Percentiles rank a stretch among this genome's conserved stretches.
These are phyloP conservation scores for Achaetomiella virescens DNA, from an alignment of 495 filamentous ascomycete species.

Conservation along the genomic window DNA sequence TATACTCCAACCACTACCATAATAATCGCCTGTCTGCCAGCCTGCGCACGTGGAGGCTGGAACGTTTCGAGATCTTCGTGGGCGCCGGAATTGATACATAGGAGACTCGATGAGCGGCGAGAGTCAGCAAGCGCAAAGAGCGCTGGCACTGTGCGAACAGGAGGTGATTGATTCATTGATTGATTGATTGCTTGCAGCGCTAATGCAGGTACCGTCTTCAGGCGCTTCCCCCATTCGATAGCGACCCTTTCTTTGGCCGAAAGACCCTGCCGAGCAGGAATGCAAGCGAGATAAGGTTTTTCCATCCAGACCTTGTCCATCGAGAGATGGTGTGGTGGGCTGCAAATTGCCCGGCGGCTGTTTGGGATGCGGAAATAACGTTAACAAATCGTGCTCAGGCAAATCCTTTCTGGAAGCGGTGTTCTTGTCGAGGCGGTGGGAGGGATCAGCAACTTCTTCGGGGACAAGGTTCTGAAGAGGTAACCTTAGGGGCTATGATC, in stretches of 20 bases:
- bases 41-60: no score
- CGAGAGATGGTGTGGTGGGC: not conserved
- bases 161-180: not conserved
- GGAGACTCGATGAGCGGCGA: not conserved
- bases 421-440: not conserved
- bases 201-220: constrained; percentile 21
- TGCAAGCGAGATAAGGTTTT: constrained; percentile 9
- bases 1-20: not conserved
- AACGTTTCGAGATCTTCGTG: no score
- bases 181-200: constrained; percentile 3
- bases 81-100: no score
- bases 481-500: not conserved
- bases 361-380: not conserved
- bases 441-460: not conserved
- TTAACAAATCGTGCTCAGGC: not conserved
- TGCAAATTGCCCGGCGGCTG: constrained; percentile 8
- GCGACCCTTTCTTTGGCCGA: not conserved
- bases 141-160: constrained; percentile 3
- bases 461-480: not conserved
- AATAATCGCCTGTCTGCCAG: not conserved
- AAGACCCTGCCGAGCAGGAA: not conserved
- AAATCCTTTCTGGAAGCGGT: not conserved
- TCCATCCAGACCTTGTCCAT: not conserved
- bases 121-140: no score
- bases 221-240: constrained; percentile 9